A percentile compares a stretch with the other conserved stretches of the same genome.
Evolutionary conservation across 768 basidiomycete genomes (phyloP).

Genomic region (Thelephora aurantiotincta): DNA sequence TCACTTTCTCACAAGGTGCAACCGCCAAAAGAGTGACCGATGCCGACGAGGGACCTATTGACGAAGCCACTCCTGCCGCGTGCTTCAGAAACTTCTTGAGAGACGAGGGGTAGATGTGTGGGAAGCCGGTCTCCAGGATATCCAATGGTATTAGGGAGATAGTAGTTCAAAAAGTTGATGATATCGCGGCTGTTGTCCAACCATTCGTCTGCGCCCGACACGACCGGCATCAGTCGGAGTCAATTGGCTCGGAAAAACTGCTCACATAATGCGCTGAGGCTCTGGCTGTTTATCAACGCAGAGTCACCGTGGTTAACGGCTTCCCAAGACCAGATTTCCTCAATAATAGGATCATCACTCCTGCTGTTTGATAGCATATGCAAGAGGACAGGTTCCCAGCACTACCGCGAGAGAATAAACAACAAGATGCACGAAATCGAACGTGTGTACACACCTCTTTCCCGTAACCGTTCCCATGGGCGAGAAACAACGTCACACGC

Average conservation of each 20-base stretch:
- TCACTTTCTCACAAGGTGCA: slow-evolving; percentile 43
- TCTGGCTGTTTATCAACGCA: slow-evolving; percentile 48
- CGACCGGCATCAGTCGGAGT: neutral
- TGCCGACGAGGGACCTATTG: slow-evolving; percentile 40
- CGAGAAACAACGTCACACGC: slow-evolving; percentile 51
- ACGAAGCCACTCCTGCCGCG: slow-evolving; percentile 35
- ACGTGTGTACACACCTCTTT: slow-evolving; percentile 49
- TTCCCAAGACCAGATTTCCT: slow-evolving; percentile 78
- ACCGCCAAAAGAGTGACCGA: slow-evolving; percentile 83
- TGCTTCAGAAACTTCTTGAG: slow-evolving; percentile 22
- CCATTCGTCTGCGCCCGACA: slow-evolving; percentile 49
- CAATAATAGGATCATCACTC: slow-evolving; percentile 19
- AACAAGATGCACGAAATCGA: slow-evolving; percentile 4
- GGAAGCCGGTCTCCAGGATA: slow-evolving; percentile 23
- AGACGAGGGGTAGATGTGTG: slow-evolving; percentile 35
- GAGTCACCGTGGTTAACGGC: slow-evolving; percentile 78
- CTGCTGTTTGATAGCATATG: no score
- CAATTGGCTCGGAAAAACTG: slow-evolving; percentile 5
- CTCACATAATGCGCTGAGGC: slow-evolving; percentile 47
- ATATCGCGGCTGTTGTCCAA: slow-evolving; percentile 65
- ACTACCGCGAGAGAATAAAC: neutral
- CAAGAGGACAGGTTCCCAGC: no score
- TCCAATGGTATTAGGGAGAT: slow-evolving; percentile 33
- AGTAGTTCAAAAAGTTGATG: slow-evolving; percentile 56
- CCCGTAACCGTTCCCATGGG: slow-evolving; percentile 79